phyloP scores from a whole-genome alignment of 2,329 filamentous ascomycete species.

The Didymella glomerata region DNA sequence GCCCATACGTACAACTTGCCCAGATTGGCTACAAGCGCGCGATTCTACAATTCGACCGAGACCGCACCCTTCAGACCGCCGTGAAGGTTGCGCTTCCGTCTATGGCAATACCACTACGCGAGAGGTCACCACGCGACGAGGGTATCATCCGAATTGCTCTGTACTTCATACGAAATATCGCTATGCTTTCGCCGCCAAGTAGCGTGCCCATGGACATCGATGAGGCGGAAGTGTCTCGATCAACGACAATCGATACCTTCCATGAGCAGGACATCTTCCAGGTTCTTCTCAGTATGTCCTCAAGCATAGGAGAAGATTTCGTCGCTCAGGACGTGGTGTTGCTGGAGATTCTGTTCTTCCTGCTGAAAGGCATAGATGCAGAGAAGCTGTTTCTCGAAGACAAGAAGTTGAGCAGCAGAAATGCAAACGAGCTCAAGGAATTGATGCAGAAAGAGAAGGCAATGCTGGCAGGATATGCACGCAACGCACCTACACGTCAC shows the following conservation, averaged over 20 bases:
- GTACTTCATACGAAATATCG: slow-evolving; percentile 88
- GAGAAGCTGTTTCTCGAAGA: slow-evolving; percentile 87
- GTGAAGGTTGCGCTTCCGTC: slow-evolving; percentile 84
- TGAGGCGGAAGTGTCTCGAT: slow-evolving; percentile 86
- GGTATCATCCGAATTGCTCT: slow-evolving; percentile 91
- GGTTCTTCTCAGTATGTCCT: slow-evolving; percentile 83
- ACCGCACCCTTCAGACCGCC: slow-evolving; percentile 79
- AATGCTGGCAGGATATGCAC: slow-evolving; percentile 80
- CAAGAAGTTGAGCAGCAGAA: slow-evolving; percentile 71
- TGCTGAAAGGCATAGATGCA: slow-evolving; percentile 88
- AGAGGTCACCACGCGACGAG: slow-evolving; percentile 81
- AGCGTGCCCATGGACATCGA: slow-evolving; percentile 83
- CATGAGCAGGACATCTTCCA: slow-evolving; percentile 90
- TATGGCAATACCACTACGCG: slow-evolving; percentile 79
- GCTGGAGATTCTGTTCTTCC: slow-evolving; percentile 89
- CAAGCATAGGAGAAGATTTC: slow-evolving; percentile 94
- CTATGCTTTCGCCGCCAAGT: slow-evolving; percentile 79
- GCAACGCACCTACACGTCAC: slow-evolving; percentile 83
- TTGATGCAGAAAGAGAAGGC: slow-evolving; percentile 83
- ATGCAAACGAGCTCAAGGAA: slow-evolving; percentile 75
- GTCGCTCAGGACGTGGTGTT: slow-evolving; percentile 86
- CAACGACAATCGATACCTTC: slow-evolving; percentile 86
- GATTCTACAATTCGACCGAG: slow-evolving; percentile 82
- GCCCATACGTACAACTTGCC: slow-evolving; percentile 85
- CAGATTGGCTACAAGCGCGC: slow-evolving; percentile 90